These are phyloP conservation scores for Fusarium sp. DNA, from an alignment of 2,329 filamentous ascomycete genomes.

Conservation along the genomic window DNA sequence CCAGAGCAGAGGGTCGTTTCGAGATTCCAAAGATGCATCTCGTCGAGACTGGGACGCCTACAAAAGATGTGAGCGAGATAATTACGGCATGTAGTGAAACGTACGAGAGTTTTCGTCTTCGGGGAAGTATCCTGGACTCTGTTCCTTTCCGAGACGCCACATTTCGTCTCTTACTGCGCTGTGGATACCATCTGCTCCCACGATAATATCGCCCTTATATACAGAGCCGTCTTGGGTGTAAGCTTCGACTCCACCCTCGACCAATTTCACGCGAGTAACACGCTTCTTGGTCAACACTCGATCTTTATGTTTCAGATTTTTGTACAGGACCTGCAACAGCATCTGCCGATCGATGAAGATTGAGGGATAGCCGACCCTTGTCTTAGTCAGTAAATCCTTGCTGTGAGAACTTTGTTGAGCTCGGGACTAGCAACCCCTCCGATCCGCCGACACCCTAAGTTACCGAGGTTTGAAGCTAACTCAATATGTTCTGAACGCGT, in stretches of 20 bases:
- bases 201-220: neutral
- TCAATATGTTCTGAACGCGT: neutral
- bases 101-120: neutral
- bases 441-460: neutral
- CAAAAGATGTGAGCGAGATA: neutral
- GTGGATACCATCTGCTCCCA: constrained; percentile 16
- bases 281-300: neutral
- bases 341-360: constrained; percentile 7
- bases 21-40: neutral
- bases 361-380: neutral
- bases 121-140: neutral
- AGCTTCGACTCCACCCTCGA: neutral
- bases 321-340: neutral
- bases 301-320: neutral
- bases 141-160: neutral
- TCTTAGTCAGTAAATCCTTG: neutral
- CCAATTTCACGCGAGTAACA: neutral
- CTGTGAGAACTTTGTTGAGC: fast-evolving
- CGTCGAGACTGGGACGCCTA: neutral
- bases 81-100: neutral
- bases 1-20: neutral
- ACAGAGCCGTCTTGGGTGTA: neutral
- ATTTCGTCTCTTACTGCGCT: neutral
- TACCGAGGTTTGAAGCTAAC: neutral
- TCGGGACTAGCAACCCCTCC: neutral